Conservation (phyloP, 345 rosid genomes). For the Clarkia xantiana region DNA sequence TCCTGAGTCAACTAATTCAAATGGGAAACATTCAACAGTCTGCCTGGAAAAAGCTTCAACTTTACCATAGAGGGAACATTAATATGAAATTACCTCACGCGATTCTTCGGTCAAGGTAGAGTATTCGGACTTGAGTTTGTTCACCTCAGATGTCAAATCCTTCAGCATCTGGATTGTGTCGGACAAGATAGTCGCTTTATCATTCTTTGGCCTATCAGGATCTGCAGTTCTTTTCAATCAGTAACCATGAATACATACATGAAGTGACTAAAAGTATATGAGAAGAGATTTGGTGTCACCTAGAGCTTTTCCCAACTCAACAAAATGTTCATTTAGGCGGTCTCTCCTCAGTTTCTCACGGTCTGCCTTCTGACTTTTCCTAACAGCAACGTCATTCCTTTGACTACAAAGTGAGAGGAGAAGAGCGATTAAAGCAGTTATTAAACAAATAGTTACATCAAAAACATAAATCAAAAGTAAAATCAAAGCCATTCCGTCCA, state of each 20-base stretch:
- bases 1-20: slow-evolving; percentile 54
- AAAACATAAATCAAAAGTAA: too few species aligned
- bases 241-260: too few species aligned
- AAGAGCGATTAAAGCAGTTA: too few species aligned
- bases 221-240: slow-evolving; percentile 22
- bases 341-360: slow-evolving; percentile 90
- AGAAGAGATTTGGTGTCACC: slow-evolving; percentile 29
- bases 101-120: slow-evolving; percentile 61
- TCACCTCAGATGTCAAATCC: slow-evolving; percentile 68
- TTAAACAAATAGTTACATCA: too few species aligned
- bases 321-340: slow-evolving; percentile 69
- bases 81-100: slow-evolving; percentile 40
- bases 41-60: neutral
- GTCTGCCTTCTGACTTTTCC: slow-evolving; percentile 77
- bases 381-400: slow-evolving; percentile 28
- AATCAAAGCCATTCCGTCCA: too few species aligned
- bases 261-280: too few species aligned
- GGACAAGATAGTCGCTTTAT: slow-evolving; percentile 66
- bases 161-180: slow-evolving; percentile 73
- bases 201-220: slow-evolving; percentile 84
- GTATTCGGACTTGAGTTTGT: slow-evolving; percentile 62
- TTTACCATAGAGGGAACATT: slow-evolving; percentile 1
- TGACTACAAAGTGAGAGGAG: slow-evolving; percentile 10
- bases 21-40: neutral
- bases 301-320: slow-evolving; percentile 58